phyloP scores from a whole-genome alignment of 1,284 basidiomycete genomes.

The Marasmius fiardii region DNA sequence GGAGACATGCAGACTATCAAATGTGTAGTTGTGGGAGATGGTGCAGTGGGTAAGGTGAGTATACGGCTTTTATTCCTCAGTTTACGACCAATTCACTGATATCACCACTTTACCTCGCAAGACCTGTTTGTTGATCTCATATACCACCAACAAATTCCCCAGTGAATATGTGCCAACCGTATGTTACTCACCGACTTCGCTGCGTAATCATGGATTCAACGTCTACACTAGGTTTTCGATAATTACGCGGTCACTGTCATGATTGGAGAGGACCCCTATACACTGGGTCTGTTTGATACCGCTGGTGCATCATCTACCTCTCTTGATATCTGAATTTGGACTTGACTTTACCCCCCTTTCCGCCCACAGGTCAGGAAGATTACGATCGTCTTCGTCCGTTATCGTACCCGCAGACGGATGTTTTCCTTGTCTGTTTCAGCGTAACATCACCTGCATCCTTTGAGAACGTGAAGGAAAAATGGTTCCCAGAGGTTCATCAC shows the following conservation, averaged over 20 bases:
- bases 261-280: slow-evolving; percentile 99
- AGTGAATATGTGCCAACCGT: slow-evolving; percentile 99
- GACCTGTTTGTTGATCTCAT: slow-evolving; percentile 99
- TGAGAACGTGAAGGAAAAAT: slow-evolving; percentile 99
- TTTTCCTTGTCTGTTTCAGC: slow-evolving; percentile 99
- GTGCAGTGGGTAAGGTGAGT: slow-evolving; percentile 98
- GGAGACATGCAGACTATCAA: slow-evolving; percentile 92
- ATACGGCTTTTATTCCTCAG: slow-evolving; percentile 11
- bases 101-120: slow-evolving; percentile 31
- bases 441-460: slow-evolving; percentile 98
- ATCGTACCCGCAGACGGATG: slow-evolving; percentile 99
- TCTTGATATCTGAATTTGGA: slow-evolving; percentile 1
- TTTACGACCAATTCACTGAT: slow-evolving; percentile 13
- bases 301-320: slow-evolving; percentile 59
- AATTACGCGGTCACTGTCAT: slow-evolving; percentile 99
- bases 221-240: slow-evolving; percentile 80
- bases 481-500: slow-evolving; percentile 99
- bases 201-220: slow-evolving; percentile 22
- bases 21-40: slow-evolving; percentile 98
- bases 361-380: slow-evolving; percentile 88
- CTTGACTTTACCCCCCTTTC: slow-evolving; percentile 5
- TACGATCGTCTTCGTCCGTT: slow-evolving; percentile 98
- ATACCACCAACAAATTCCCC: slow-evolving; percentile 99
- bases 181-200: slow-evolving; percentile 34
- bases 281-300: slow-evolving; percentile 97